These are phyloP conservation scores for Cutaneotrichosporon cutaneum DNA, from an alignment of 1,284 basidiomycete species.

Conservation along the genomic window DNA sequence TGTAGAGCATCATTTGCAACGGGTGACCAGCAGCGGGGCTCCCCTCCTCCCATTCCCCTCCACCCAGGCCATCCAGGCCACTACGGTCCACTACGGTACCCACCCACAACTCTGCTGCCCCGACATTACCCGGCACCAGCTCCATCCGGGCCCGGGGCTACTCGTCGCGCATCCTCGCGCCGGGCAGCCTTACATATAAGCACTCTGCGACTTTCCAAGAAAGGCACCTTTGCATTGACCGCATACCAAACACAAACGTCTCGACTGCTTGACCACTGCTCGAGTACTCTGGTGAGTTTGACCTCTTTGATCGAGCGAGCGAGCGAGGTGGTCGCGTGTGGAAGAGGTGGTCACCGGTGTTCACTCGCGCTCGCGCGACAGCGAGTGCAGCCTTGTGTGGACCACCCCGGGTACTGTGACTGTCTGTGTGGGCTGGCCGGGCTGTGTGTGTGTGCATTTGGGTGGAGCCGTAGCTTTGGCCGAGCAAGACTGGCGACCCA, in stretches of 20 bases:
- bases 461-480: too few species aligned
- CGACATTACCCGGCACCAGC: conserved; percentile 9
- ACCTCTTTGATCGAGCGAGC: not conserved
- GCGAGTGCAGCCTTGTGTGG: too few species aligned
- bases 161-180: too few species aligned
- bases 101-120: too few species aligned
- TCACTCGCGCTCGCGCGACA: too few species aligned
- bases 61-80: not conserved
- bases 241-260: not conserved
- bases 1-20: not conserved
- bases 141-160: too few species aligned
- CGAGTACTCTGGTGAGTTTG: conserved; percentile 10
- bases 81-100: too few species aligned
- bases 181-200: not conserved
- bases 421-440: too few species aligned
- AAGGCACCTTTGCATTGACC: conserved; percentile 7
- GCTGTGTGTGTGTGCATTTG: too few species aligned
- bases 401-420: too few species aligned
- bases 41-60: not conserved
- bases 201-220: not conserved
- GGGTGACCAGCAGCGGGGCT: not conserved
- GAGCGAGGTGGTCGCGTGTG: not conserved
- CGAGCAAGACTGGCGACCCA: too few species aligned
- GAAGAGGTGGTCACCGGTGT: not conserved
- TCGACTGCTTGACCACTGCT: conserved; percentile 11